Evolutionary conservation across 225 moss, liverwort and hornwort genomes (phyloP), one percentile per base, ranked within the genome.

Genomic region (Polytrichum commune): DNA sequence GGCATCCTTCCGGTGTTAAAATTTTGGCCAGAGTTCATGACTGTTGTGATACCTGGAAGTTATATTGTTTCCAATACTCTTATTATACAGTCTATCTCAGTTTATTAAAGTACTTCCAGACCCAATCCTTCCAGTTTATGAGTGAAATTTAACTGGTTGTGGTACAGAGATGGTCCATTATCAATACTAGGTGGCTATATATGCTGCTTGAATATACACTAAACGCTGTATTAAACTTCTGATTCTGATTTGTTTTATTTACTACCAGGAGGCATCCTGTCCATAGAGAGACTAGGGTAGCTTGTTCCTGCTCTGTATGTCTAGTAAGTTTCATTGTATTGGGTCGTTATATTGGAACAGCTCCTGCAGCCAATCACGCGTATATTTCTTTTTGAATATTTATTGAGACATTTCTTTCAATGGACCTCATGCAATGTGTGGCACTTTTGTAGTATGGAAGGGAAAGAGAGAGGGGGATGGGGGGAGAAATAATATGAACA

Each of bases 311-410:
- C 7, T 32, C 32, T 32, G 32, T 32, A 16, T 46, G 16, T 16
- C 46, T 16, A 16, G 46, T 46, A 46, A 13, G 46, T 1, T 46
- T 46, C 46, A 16, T 46, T 46, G 46, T 4, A 46, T 46, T 46
- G 46, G 46, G 3, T 46, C 46, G 13, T 13, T 13, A 13, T 46
- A 16, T 16, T 72, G 62, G 75, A 28, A 71, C 86, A 66, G 76
- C 81, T 29, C 74, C 86, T 23, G 68, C 71, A 63, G 54, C 82
- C 60, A 65, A 62, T 27, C 57, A 28, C n/a, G 27, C 20, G 69
- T 69, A 69, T 69, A 57, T 69, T 27, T 16, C 22, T 24, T 58
- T 58, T 3, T 20, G 2, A 22, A 3, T 20, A 19, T 58, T 24
- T 24, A 24, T 58, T 20, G 22, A 58, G 20, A 58, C 58, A 20